Percentiles rank a stretch among this genome's conserved stretches.
Evolutionary conservation across 2,329 filamentous ascomycete genomes (phyloP).

Genomic region (Incumbomyces lentus): DNA sequence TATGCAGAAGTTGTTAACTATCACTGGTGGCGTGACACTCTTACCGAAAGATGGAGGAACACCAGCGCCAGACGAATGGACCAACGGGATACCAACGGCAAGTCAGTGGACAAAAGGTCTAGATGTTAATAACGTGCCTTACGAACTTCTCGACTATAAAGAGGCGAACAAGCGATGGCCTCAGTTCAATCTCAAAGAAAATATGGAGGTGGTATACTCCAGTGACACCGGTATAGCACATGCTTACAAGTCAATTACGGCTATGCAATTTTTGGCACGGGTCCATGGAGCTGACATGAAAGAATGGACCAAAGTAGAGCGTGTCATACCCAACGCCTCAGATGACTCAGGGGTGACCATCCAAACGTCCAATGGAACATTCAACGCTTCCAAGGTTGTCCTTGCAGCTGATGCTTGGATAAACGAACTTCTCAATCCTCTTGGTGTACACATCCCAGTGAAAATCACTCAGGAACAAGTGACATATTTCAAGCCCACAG

Average conservation of each 20-base stretch:
- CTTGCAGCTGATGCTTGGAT: slow-evolving; percentile 23
- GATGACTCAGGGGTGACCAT: slow-evolving; percentile 11
- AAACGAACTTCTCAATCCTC: slow-evolving; percentile 21
- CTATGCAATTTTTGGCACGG: slow-evolving; percentile 20
- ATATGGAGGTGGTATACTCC: slow-evolving; percentile 20
- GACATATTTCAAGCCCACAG: slow-evolving; percentile 23
- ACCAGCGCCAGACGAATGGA: slow-evolving; percentile 6
- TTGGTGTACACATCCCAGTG: slow-evolving; percentile 20
- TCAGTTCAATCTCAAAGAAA: slow-evolving; percentile 20
- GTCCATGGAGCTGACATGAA: slow-evolving; percentile 20
- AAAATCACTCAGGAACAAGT: slow-evolving; percentile 23
- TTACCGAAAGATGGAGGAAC: slow-evolving; percentile 14
- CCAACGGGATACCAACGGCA: too few relatives aligned
- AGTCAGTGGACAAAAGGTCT: slow-evolving; percentile 15
- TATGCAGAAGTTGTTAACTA: slow-evolving; percentile 19
- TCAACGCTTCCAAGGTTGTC: slow-evolving; percentile 20
- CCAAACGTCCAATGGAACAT: slow-evolving; percentile 19
- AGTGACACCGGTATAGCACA: slow-evolving; percentile 23
- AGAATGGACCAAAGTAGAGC: slow-evolving; percentile 19
- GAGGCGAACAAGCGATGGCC: slow-evolving; percentile 22
- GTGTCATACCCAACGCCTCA: slow-evolving; percentile 14
- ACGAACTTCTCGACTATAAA: slow-evolving; percentile 20
- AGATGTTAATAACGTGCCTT: slow-evolving; percentile 15
- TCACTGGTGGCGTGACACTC: slow-evolving; percentile 23
- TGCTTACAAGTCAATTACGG: slow-evolving; percentile 19